Evolutionary conservation across 345 rosid genomes (phyloP).

Genomic region (Boechera divaricarpa): DNA sequence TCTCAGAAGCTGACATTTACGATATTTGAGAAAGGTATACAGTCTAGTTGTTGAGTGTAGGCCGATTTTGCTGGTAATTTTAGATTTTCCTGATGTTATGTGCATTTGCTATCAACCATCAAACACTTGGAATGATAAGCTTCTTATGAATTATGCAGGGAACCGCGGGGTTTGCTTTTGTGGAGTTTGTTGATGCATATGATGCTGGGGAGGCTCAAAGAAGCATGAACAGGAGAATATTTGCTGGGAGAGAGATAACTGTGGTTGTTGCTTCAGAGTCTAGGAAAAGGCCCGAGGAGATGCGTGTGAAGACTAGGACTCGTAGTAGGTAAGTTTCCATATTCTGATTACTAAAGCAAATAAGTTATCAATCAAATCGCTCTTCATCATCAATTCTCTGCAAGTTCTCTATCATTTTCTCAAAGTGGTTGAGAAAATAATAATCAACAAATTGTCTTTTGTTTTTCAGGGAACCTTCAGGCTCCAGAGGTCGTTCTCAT

Average conservation of each 20-base stretch:
- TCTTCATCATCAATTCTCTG: neutral
- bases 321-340: slow-evolving; percentile 51
- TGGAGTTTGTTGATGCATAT: slow-evolving; percentile 89
- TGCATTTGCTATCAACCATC: slow-evolving; percentile 33
- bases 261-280: slow-evolving; percentile 91
- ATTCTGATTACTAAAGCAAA: slow-evolving; percentile 4
- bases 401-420: neutral
- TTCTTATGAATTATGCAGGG: slow-evolving; percentile 52
- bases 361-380: neutral
- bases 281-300: slow-evolving; percentile 97
- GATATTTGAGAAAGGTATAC: slow-evolving; percentile 47
- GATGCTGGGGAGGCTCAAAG: slow-evolving; percentile 92
- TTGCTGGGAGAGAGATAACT: slow-evolving; percentile 89
- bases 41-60: slow-evolving; percentile 42
- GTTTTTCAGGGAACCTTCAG: slow-evolving; percentile 65
- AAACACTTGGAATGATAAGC: slow-evolving; percentile 32
- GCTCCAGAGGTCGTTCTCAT: slow-evolving; percentile 68
- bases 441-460: slow-evolving; percentile 19
- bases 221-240: slow-evolving; percentile 81
- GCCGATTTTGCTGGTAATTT: slow-evolving; percentile 39
- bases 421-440: neutral
- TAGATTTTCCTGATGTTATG: slow-evolving; percentile 8
- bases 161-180: slow-evolving; percentile 97
- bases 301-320: slow-evolving; percentile 78
- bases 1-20: slow-evolving; percentile 50